Evolutionary conservation across 2,329 filamentous ascomycete genomes (phyloP).

Genomic region (Epichloe sylvatica): DNA sequence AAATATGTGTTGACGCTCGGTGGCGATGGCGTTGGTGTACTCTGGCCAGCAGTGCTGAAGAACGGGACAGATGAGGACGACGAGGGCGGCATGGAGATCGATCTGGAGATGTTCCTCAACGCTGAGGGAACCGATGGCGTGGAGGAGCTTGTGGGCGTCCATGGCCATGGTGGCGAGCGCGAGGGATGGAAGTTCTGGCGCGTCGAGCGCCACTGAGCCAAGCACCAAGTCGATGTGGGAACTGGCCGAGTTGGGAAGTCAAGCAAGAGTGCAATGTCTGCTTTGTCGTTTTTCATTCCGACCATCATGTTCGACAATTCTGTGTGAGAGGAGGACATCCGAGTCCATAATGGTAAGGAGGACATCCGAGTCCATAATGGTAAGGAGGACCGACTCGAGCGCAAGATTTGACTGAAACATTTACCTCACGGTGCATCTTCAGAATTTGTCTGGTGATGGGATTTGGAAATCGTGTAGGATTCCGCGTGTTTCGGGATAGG

Average conservation of each 20-base stretch:
- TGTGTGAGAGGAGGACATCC: neutral
- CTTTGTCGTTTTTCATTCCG: neutral
- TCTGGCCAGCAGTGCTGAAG: conserved; percentile 83
- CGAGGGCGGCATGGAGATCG: conserved; percentile 81
- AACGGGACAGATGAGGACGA: conserved; percentile 67
- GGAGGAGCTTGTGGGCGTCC: conserved; percentile 73
- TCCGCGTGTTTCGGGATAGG: too few species aligned
- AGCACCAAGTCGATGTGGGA: neutral
- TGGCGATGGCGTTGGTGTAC: conserved; percentile 82
- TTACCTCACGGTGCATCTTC: neutral
- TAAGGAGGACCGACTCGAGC: neutral
- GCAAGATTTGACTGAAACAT: neutral
- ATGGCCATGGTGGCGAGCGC: conserved; percentile 50
- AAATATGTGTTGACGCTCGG: conserved; percentile 83
- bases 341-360: neutral
- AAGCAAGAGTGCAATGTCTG: too few species aligned
- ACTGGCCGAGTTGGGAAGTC: neutral
- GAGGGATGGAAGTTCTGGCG: conserved; percentile 85
- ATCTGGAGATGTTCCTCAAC: conserved; percentile 68
- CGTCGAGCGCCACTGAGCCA: conserved; percentile 32
- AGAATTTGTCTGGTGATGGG: conserved; percentile 16
- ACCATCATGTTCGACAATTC: too few species aligned
- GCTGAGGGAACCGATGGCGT: conserved; percentile 76
- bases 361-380: neutral
- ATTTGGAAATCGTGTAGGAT: too few species aligned